phyloP scores from a whole-genome alignment of 805 yeast genomes.

The Saccharomycopsis microspora region DNA sequence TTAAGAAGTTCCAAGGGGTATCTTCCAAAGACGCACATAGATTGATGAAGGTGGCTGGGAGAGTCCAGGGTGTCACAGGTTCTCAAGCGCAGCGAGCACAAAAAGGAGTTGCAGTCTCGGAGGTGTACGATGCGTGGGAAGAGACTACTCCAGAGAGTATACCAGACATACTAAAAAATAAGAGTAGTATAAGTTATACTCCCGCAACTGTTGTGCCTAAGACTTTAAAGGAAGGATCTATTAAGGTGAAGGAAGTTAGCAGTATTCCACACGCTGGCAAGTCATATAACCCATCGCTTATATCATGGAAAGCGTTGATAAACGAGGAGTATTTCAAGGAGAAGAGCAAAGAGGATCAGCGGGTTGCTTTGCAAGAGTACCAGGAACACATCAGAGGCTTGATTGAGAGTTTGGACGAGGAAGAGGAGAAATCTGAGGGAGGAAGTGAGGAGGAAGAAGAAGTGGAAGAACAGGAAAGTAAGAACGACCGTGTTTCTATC shows the following conservation, averaged over 20 bases:
- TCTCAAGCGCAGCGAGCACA: slow-evolving; percentile 42
- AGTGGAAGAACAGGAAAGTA: slow-evolving; percentile 22
- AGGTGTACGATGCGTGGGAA: slow-evolving; percentile 64
- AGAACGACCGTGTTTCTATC: slow-evolving; percentile 42
- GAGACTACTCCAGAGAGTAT: slow-evolving; percentile 20
- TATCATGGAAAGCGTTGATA: slow-evolving; percentile 70
- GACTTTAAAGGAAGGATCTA: slow-evolving; percentile 42
- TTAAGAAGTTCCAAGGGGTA: slow-evolving; percentile 45
- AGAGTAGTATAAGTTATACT: slow-evolving; percentile 37
- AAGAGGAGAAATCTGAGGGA: slow-evolving; percentile 31
- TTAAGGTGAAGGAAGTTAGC: slow-evolving; percentile 39
- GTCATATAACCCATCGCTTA: slow-evolving; percentile 83
- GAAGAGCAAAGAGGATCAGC: slow-evolving; percentile 52
- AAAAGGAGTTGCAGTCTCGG: slow-evolving; percentile 38
- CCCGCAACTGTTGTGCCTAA: slow-evolving; percentile 38
- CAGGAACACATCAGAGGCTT: slow-evolving; percentile 52
- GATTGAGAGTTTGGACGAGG: slow-evolving; percentile 50
- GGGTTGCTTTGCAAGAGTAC: slow-evolving; percentile 50
- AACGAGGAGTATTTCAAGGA: slow-evolving; percentile 56
- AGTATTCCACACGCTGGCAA: slow-evolving; percentile 71
- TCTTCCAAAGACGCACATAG: slow-evolving; percentile 49
- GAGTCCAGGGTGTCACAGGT: slow-evolving; percentile 40
- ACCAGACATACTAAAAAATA: slow-evolving; percentile 29
- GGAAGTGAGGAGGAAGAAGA: slow-evolving; percentile 27
- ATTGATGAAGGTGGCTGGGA: slow-evolving; percentile 70